A percentile compares a stretch with the other conserved stretches of the same genome.
Evolutionary conservation across 352 stramenopile species (phyloP).

Genomic region (Ophiocytium majus): DNA sequence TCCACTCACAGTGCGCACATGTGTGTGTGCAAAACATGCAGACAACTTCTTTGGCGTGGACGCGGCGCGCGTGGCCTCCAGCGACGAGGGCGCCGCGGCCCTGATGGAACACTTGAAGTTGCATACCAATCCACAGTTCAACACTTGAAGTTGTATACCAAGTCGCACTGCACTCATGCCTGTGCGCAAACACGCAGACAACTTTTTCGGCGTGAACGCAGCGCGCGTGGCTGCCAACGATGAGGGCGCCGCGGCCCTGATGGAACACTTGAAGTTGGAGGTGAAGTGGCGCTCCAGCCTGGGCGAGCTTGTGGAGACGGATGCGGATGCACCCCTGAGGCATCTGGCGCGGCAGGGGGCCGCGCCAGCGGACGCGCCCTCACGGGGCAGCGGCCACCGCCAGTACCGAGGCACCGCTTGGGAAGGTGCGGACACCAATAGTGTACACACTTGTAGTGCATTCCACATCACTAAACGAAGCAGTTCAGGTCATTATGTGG

Average conservation of each 20-base stretch:
- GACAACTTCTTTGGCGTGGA: conserved; percentile 17
- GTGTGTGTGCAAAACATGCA: too few relatives aligned
- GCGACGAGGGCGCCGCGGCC: background rate
- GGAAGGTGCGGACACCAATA: conserved; percentile 10
- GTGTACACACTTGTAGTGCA: too few relatives aligned
- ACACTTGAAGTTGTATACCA: too few relatives aligned
- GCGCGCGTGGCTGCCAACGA: background rate
- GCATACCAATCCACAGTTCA: too few relatives aligned
- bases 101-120: background rate
- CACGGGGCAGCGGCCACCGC: background rate
- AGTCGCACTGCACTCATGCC: too few relatives aligned
- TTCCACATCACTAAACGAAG: too few relatives aligned
- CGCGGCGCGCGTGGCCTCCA: background rate
- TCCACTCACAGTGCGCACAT: too few relatives aligned
- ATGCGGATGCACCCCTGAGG: background rate
- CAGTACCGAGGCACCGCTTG: background rate
- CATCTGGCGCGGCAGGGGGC: background rate
- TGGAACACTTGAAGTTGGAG: background rate
- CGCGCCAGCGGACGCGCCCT: background rate
- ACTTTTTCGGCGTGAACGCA: background rate
- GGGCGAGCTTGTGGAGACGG: background rate
- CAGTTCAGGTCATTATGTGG: too few relatives aligned
- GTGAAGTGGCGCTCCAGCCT: conserved; percentile 1
- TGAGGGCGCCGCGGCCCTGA: background rate
- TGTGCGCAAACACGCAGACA: too few relatives aligned